Conservation (phyloP, 176 grass and related monocot species). For the Hordeum marinum region DNA sequence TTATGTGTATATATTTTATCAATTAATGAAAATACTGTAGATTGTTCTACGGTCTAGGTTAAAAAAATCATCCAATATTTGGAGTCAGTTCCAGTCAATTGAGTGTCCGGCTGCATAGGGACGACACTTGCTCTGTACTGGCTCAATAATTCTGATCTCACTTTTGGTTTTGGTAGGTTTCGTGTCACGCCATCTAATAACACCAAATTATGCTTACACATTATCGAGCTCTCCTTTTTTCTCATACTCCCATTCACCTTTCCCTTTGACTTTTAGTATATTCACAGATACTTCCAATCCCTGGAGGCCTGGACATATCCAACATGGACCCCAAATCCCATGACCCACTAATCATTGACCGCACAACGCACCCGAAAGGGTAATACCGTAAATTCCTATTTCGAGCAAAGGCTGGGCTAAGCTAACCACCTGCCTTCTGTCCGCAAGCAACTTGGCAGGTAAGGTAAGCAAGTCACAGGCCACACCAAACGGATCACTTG, state of each 20-base stretch:
- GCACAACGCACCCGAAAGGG: background rate
- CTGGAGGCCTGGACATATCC: background rate
- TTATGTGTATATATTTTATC: too few relatives aligned
- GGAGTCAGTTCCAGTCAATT: background rate
- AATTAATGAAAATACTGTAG: too few relatives aligned
- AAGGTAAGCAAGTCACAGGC: constrained; percentile 39
- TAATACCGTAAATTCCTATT: background rate
- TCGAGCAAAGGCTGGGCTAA: background rate
- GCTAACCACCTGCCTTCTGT: constrained; percentile 12
- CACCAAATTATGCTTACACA: background rate
- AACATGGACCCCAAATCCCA: background rate
- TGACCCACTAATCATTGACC: background rate
- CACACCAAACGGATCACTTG: constrained; percentile 10
- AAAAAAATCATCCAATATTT: background rate
- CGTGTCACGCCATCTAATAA: constrained; percentile 22
- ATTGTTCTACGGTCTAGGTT: too few relatives aligned
- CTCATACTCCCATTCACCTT: background rate
- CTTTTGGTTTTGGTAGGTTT: constrained; percentile 19
- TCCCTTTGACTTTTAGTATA: constrained; percentile 15
- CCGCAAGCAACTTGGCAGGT: constrained; percentile 10
- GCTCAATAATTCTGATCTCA: background rate
- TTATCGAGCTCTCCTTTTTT: background rate
- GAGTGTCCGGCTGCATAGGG: background rate
- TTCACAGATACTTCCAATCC: background rate
- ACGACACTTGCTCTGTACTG: background rate